Percentiles rank a stretch among this genome's conserved stretches.
These are phyloP conservation scores for Stereum hirsutum DNA, from an alignment of 1,284 basidiomycete genomes.

Conservation along the genomic window DNA sequence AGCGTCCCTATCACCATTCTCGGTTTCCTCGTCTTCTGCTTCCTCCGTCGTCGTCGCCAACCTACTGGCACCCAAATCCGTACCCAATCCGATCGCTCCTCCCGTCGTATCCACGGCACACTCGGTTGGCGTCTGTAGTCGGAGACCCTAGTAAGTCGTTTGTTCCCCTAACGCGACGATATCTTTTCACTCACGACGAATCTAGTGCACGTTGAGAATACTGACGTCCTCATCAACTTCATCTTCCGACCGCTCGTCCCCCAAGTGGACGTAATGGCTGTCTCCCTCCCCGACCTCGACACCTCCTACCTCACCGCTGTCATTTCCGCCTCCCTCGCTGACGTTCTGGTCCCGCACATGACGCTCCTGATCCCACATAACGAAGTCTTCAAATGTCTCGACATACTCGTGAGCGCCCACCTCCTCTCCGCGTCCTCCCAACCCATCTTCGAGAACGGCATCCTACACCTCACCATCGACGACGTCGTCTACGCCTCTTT, in stretches of 20 bases:
- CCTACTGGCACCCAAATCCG: too few relatives aligned
- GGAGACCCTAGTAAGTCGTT: too few relatives aligned
- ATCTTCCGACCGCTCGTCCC: conserved; percentile 77
- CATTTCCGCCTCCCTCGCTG: conserved; percentile 76
- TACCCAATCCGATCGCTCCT: too few relatives aligned
- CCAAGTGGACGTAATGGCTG: conserved; percentile 75
- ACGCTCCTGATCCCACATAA: conserved; percentile 89
- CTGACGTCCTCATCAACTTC: conserved; percentile 85
- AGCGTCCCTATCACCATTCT: too few relatives aligned
- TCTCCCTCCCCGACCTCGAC: conserved; percentile 75
- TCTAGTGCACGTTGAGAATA: conserved; percentile 55
- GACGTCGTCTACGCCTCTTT: conserved; percentile 72
- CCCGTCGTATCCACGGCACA: too few relatives aligned
- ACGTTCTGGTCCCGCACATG: conserved; percentile 61
- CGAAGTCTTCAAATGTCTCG: conserved; percentile 79
- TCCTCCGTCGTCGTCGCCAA: too few relatives aligned
- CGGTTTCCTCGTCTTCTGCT: too few relatives aligned
- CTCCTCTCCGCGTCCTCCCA: conserved; percentile 71
- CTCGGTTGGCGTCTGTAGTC: conserved; percentile 74
- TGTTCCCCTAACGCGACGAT: too few relatives aligned
- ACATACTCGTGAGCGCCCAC: conserved; percentile 79
- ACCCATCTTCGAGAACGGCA: conserved; percentile 71
- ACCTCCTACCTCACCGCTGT: conserved; percentile 87
- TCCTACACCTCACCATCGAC: conserved; percentile 80
- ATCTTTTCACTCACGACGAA: too few relatives aligned